Evolutionary conservation across 2,329 filamentous ascomycete genomes (phyloP).

Genomic region (Pseudogymnoascus sp.): DNA sequence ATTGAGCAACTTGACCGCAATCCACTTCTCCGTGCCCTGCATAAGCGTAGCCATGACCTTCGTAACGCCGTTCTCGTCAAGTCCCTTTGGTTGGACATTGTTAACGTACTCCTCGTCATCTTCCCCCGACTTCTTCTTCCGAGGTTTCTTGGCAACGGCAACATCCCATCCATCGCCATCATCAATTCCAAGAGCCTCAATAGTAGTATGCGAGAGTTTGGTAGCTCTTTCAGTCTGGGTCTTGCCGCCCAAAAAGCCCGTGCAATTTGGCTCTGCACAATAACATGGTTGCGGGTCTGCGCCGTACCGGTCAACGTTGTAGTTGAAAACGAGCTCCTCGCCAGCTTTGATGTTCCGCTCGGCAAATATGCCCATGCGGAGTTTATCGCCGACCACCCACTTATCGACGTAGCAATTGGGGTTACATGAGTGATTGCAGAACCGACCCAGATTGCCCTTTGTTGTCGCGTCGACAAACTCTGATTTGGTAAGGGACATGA

Average conservation of each 20-base stretch:
- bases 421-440: constrained; percentile 98
- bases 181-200: constrained; percentile 93
- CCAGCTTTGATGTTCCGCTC: constrained; percentile 75
- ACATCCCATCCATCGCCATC: constrained; percentile 90
- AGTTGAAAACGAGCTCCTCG: constrained; percentile 97
- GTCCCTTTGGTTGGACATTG: constrained; percentile 69
- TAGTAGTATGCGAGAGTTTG: constrained; percentile 79
- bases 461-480: constrained; percentile 98
- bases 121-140: constrained; percentile 85
- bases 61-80: constrained; percentile 76
- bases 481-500: constrained; percentile 95
- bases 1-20: constrained; percentile 85
- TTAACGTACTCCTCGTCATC: constrained; percentile 95
- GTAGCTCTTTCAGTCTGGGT: constrained; percentile 94
- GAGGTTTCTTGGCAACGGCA: constrained; percentile 77
- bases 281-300: constrained; percentile 96
- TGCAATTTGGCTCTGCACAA: constrained; percentile 89
- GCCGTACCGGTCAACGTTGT: constrained; percentile 97
- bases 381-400: constrained; percentile 94
- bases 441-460: constrained; percentile 89
- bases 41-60: constrained; percentile 95
- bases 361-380: constrained; percentile 98
- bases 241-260: constrained; percentile 93
- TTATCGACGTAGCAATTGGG: constrained; percentile 99
- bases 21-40: constrained; percentile 99